phyloP scores from a whole-genome alignment of 305 asterid species.

The Fraxinus paxiana region DNA sequence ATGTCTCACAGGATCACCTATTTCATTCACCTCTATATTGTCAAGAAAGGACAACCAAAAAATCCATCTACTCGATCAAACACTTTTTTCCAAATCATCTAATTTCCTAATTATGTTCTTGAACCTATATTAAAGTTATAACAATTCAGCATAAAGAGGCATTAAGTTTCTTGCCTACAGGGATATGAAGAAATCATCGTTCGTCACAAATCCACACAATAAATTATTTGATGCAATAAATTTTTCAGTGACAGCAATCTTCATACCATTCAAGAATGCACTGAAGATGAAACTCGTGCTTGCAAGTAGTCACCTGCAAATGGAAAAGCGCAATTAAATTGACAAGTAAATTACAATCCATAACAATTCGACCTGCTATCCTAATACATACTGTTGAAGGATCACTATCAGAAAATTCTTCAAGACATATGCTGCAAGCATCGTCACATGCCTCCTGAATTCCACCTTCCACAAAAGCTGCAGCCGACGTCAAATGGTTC shows the following conservation, averaged over 20 bases:
- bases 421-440: constrained; percentile 88
- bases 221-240: not conserved
- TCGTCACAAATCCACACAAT: not conserved
- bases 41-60: not conserved
- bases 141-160: not conserved
- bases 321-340: constrained; percentile 17
- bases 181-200: not conserved
- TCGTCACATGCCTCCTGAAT: constrained; percentile 84
- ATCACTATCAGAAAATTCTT: constrained; percentile 62
- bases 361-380: not conserved
- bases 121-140: not conserved
- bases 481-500: constrained; percentile 61
- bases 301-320: constrained; percentile 79
- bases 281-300: constrained; percentile 89
- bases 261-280: constrained; percentile 86
- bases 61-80: not conserved
- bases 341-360: constrained; percentile 8
- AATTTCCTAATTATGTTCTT: not conserved
- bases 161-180: not conserved
- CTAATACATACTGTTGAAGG: constrained; percentile 63
- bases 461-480: constrained; percentile 91
- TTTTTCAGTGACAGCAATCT: not conserved
- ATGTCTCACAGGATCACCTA: not conserved
- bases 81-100: not conserved
- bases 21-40: not conserved